phyloP scores from a whole-genome alignment of 441 rosid genomes.

The Aquilaria agallochum region DNA sequence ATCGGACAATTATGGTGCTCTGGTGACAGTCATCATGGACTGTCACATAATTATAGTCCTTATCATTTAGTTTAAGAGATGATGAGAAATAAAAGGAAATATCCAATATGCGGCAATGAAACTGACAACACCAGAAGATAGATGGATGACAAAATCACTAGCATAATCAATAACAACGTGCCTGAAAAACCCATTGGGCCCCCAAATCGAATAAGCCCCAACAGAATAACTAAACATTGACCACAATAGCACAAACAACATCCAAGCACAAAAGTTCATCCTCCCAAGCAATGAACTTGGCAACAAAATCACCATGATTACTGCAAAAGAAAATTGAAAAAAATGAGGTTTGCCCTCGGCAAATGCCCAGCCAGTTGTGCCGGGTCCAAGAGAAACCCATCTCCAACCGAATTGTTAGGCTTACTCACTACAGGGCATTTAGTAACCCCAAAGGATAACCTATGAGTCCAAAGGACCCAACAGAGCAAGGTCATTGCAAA shows the following conservation, averaged over 20 bases:
- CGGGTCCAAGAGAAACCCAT: constrained; percentile 8
- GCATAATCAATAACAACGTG: constrained; percentile 45
- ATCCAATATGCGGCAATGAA: constrained; percentile 75
- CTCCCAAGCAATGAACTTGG: constrained; percentile 63
- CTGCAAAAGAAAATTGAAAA: constrained; percentile 59
- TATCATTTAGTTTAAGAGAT: too few species aligned
- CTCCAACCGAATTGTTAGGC: constrained; percentile 23
- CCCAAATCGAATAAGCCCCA: constrained; percentile 57
- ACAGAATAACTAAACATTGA: constrained; percentile 41
- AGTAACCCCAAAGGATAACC: constrained; percentile 38
- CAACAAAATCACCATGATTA: constrained; percentile 47
- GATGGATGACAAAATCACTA: constrained; percentile 63
- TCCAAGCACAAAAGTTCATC: constrained; percentile 72
- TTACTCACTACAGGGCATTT: constrained; percentile 32
- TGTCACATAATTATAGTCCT: too few species aligned
- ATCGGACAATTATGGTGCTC: too few species aligned
- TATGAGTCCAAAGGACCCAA: constrained; percentile 60
- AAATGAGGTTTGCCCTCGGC: constrained; percentile 40
- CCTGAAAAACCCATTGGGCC: constrained; percentile 30
- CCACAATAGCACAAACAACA: constrained; percentile 65
- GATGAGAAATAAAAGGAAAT: constrained; percentile 4
- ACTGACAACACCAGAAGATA: constrained; percentile 67
- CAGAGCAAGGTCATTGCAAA: constrained; percentile 51
- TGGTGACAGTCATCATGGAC: too few species aligned
- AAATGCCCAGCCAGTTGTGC: background rate